Conservation (phyloP, 352 stramenopile species). For the Phytophthora litchii region DNA sequence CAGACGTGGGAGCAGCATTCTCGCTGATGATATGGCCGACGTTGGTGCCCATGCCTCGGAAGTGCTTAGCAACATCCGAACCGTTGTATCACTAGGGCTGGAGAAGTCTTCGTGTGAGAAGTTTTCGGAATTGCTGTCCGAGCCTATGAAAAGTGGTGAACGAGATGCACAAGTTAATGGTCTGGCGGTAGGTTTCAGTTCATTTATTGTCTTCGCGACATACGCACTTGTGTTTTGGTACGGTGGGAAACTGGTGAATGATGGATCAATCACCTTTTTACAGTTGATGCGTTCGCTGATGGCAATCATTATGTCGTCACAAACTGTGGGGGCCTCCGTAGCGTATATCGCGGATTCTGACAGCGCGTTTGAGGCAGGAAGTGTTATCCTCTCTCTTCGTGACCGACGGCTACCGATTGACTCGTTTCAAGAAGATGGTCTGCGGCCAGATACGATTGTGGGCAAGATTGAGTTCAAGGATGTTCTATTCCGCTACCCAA, state of each 20-base stretch:
- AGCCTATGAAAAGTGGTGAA: slow-evolving; percentile 23
- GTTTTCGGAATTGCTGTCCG: slow-evolving; percentile 21
- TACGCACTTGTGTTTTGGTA: slow-evolving; percentile 69
- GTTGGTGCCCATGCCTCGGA: slow-evolving; percentile 48
- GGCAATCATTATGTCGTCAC: slow-evolving; percentile 56
- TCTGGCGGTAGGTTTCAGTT: slow-evolving; percentile 71
- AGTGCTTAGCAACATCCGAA: slow-evolving; percentile 52
- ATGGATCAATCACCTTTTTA: slow-evolving; percentile 44
- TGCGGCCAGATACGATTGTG: slow-evolving; percentile 14
- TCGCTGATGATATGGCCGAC: slow-evolving; percentile 37
- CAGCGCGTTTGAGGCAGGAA: slow-evolving; percentile 42
- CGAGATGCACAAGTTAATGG: slow-evolving; percentile 41
- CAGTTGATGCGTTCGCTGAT: slow-evolving; percentile 55
- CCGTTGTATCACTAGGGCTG: slow-evolving; percentile 38
- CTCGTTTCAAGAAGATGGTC: slow-evolving; percentile 28
- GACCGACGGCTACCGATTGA: slow-evolving; percentile 29
- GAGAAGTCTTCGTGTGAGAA: slow-evolving; percentile 18
- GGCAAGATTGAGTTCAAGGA: slow-evolving; percentile 43
- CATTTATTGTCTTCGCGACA: slow-evolving; percentile 40
- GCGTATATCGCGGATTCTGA: slow-evolving; percentile 34
- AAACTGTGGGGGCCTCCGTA: slow-evolving; percentile 38
- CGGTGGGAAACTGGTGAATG: slow-evolving; percentile 48
- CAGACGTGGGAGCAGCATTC: slow-evolving; percentile 5
- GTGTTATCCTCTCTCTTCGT: slow-evolving; percentile 24
- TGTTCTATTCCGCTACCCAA: slow-evolving; percentile 47